These are phyloP conservation scores for Penicillium sp. DNA, from an alignment of 2,329 filamentous ascomycete genomes.

Conservation along the genomic window DNA sequence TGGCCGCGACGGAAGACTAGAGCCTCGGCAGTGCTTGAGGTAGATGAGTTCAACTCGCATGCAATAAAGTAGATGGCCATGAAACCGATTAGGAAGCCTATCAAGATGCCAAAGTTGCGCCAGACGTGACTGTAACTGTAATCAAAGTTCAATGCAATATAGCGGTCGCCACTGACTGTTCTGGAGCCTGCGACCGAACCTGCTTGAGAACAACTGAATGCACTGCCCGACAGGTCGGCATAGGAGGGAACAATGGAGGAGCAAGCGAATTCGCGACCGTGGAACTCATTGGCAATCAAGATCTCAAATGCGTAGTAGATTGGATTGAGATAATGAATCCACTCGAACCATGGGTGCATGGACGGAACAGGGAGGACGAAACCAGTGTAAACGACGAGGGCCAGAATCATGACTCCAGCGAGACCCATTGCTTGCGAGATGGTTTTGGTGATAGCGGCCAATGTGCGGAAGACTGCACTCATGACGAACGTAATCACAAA, in stretches of 20 bases:
- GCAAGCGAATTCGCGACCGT: slow-evolving; percentile 59
- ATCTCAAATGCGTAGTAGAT: slow-evolving; percentile 78
- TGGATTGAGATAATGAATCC: slow-evolving; percentile 78
- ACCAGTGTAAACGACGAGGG: slow-evolving; percentile 50
- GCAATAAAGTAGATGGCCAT: slow-evolving; percentile 58
- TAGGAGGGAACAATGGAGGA: slow-evolving; percentile 49
- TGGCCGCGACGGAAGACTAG: slow-evolving; percentile 66
- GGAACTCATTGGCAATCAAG: slow-evolving; percentile 80
- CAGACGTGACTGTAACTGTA: slow-evolving; percentile 63
- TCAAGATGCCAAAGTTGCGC: slow-evolving; percentile 67
- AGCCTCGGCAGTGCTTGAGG: slow-evolving; percentile 74
- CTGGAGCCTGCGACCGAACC: slow-evolving; percentile 56
- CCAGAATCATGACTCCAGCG: slow-evolving; percentile 49
- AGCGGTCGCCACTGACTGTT: slow-evolving; percentile 59
- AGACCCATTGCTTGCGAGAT: slow-evolving; percentile 57
- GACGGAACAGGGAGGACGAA: slow-evolving; percentile 48
- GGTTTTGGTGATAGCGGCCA: slow-evolving; percentile 71
- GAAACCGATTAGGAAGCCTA: slow-evolving; percentile 63
- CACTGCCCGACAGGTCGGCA: slow-evolving; percentile 29
- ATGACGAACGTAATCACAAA: slow-evolving; percentile 72
- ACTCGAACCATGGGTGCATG: slow-evolving; percentile 77
- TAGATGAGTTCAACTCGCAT: slow-evolving; percentile 51
- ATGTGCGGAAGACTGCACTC: slow-evolving; percentile 80
- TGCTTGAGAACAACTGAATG: slow-evolving; percentile 57
- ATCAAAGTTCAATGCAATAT: slow-evolving; percentile 53